Base-by-base conservation (phyloP, 345 rosid species). In the Litchi chinensis region DNA sequence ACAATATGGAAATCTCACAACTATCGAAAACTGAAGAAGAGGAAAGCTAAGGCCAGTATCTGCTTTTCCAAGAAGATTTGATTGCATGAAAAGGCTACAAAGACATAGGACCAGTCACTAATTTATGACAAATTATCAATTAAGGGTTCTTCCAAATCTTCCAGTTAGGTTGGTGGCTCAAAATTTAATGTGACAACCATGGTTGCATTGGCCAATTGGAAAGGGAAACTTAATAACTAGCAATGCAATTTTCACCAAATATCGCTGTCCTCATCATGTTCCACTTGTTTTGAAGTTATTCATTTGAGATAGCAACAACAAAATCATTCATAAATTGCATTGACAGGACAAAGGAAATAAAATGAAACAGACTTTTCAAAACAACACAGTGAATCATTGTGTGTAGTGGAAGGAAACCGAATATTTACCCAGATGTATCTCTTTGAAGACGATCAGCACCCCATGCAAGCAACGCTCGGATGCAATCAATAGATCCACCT, bases 391-490 rank as follows among this genome's bases (percentile, higher is more conserved):
- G 6, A 46, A 68, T 40, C 37, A 26, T 19, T 3, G 0, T 19
- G 8, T 44, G 19, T 16, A 19, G 48, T 16, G 26, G 16, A 18
- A 81, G 48, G 65, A 50, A 76, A 71, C 10, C 32, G 40, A 40
- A 56, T 16, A 66, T 65, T 82, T 90, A 94, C 99, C 99, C 99
- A 62, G 95, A 89, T 66, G 90, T 88, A 80, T 97, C 99, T 93
- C 98, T 87, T 67, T 93, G 98, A 82, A 84, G 88, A 76, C 99
- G 97, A 90, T 97, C 98, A 16, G 98, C 98, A 73, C 98, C 98
- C 98, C 98, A 94, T 7, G 98, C 98, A 79, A 97, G 89, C 86
- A 97, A 84, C 43, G 88, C 92, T 3, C 98, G 93, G 46, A 92
- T 89, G 77, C 99, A 97, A 78, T 93, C 99, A 19, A 93, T 91